These are phyloP conservation scores for Aspergillus jensenii DNA, from an alignment of 2,329 filamentous ascomycete genomes.

Conservation along the genomic window DNA sequence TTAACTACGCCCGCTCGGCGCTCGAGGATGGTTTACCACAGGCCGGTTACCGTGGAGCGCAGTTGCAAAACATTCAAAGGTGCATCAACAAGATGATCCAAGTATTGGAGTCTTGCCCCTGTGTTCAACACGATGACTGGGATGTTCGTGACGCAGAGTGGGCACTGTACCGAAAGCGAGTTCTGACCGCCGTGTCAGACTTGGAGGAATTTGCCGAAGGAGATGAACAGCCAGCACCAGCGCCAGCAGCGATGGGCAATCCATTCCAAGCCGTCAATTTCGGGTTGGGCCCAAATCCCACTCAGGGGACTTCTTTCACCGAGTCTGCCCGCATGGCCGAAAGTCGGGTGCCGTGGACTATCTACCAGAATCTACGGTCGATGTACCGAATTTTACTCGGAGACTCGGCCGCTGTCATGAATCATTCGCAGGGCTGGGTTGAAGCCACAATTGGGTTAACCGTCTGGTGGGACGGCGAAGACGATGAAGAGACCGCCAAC, in stretches of 20 bases:
- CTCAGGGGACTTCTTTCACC: slow-evolving; percentile 52
- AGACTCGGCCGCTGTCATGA: slow-evolving; percentile 70
- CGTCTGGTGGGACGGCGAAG: slow-evolving; percentile 89
- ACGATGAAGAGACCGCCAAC: slow-evolving; percentile 48
- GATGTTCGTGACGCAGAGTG: slow-evolving; percentile 79
- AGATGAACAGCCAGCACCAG: slow-evolving; percentile 51
- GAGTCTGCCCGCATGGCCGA: slow-evolving; percentile 72
- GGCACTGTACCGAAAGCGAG: slow-evolving; percentile 76
- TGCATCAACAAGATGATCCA: slow-evolving; percentile 68
- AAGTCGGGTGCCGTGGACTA: slow-evolving; percentile 82
- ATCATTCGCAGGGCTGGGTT: slow-evolving; percentile 83
- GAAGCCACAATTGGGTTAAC: slow-evolving; percentile 82
- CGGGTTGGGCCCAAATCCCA: slow-evolving; percentile 36
- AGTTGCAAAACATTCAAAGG: slow-evolving; percentile 74
- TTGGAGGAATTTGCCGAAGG: slow-evolving; percentile 80
- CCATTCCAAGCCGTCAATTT: slow-evolving; percentile 51
- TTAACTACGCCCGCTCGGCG: slow-evolving; percentile 69
- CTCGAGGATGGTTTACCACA: slow-evolving; percentile 63
- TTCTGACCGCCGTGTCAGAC: slow-evolving; percentile 66
- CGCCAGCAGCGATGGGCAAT: slow-evolving; percentile 40
- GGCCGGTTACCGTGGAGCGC: slow-evolving; percentile 69
- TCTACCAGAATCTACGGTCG: slow-evolving; percentile 80
- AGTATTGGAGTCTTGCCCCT: slow-evolving; percentile 73
- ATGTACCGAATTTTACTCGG: slow-evolving; percentile 82
- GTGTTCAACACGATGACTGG: slow-evolving; percentile 66